A percentile compares a stretch with the other conserved stretches of the same genome.
Evolutionary conservation across 2,329 filamentous ascomycete species (phyloP).

Genomic region (Malbranchea zuffiana): DNA sequence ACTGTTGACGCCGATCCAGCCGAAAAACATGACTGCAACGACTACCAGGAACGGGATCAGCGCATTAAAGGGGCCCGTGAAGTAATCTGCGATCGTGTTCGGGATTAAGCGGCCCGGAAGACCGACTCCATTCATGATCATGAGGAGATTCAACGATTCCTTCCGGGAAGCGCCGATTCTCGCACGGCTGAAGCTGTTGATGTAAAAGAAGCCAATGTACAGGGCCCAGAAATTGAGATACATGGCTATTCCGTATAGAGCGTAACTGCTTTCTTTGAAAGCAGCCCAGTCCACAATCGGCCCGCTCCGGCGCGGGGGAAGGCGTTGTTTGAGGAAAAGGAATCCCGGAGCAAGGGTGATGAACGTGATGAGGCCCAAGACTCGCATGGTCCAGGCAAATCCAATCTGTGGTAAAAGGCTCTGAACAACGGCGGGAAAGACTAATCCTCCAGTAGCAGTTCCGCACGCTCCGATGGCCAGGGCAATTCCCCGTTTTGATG

Average conservation of each 20-base stretch:
- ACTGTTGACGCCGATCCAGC: constrained; percentile 48
- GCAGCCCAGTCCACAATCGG: constrained; percentile 42
- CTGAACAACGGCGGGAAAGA: constrained; percentile 50
- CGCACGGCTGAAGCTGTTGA: constrained; percentile 32
- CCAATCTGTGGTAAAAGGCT: constrained; percentile 50
- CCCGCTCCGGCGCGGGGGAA: constrained; percentile 41
- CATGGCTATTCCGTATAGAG: constrained; percentile 32
- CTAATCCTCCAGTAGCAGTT: constrained; percentile 50
- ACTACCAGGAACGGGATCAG: constrained; percentile 42
- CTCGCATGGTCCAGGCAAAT: constrained; percentile 54
- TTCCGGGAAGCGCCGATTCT: constrained; percentile 33
- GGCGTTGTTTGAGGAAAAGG: constrained; percentile 39
- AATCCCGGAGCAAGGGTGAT: constrained; percentile 33
- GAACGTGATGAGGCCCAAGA: constrained; percentile 50
- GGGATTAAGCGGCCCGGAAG: constrained; percentile 48
- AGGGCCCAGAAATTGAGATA: constrained; percentile 42
- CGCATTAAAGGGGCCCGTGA: constrained; percentile 50
- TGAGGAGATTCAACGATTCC: constrained; percentile 48
- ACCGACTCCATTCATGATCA: constrained; percentile 55
- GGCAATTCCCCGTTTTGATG: constrained; percentile 47
- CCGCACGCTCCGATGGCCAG: constrained; percentile 51
- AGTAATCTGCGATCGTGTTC: constrained; percentile 47
- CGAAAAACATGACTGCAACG: constrained; percentile 37
- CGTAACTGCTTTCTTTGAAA: constrained; percentile 42
- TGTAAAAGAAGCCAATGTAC: constrained; percentile 45